Evolutionary conservation across 768 basidiomycete species (phyloP).

Genomic region (Phaffia australis): DNA sequence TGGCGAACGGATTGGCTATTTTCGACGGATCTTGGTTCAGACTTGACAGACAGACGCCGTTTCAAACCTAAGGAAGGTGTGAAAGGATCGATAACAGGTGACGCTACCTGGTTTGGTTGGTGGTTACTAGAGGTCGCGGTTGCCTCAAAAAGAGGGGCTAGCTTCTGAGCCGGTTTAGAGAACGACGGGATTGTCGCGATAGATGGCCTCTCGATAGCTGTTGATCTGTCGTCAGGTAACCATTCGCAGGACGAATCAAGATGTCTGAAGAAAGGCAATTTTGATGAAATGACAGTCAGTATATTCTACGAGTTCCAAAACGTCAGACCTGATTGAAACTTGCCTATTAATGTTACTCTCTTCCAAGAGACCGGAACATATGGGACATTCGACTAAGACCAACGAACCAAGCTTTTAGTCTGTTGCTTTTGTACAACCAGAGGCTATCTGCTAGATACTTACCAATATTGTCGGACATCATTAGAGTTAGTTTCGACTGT

Average conservation of each 20-base stretch:
- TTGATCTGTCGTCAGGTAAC: too few relatives aligned
- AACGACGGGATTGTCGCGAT: neutral
- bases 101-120: neutral
- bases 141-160: neutral
- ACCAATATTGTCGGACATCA: too few relatives aligned
- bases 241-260: conserved; percentile 4
- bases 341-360: neutral
- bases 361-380: neutral
- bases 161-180: neutral
- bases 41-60: conserved; percentile 22
- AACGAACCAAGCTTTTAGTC: neutral
- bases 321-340: neutral
- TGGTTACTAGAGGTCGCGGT: neutral
- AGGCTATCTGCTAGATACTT: too few relatives aligned
- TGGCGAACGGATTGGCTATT: conserved; percentile 17
- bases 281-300: neutral
- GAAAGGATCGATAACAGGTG: neutral
- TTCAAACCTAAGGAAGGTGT: conserved; percentile 22
- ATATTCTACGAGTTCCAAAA: neutral
- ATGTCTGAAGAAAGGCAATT: neutral
- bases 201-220: neutral
- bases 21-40: conserved; percentile 16
- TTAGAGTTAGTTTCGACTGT: too few relatives aligned
- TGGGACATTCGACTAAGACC: neutral
- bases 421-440: conserved; percentile 2